These are phyloP conservation scores for Xylaria flabelliformis DNA, from an alignment of 495 filamentous ascomycete species.

Conservation along the genomic window DNA sequence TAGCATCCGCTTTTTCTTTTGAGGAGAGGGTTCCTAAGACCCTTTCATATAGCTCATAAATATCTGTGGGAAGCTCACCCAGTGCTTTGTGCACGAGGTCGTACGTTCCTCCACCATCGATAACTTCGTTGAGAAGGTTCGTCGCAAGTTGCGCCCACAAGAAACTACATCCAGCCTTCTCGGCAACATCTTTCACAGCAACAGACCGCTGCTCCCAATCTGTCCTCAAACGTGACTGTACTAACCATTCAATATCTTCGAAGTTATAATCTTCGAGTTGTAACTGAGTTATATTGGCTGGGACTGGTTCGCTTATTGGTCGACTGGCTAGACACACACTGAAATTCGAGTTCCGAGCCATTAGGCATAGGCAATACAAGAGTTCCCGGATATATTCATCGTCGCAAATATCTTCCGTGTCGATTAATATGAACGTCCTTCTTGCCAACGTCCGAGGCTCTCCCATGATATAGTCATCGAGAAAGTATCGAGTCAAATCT, in stretches of 20 bases:
- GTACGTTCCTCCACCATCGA: constrained; percentile 41
- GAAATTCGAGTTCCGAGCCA: constrained; percentile 47
- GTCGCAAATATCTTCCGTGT: constrained; percentile 42
- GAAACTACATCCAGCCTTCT: constrained; percentile 44
- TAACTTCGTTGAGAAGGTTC: constrained; percentile 48
- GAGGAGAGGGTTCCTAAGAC: constrained; percentile 43
- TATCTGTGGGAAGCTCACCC: constrained; percentile 42
- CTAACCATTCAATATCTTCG: constrained; percentile 44
- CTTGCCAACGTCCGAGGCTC: constrained; percentile 36
- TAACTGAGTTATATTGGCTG: constrained; percentile 38
- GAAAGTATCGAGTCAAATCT: constrained; percentile 43
- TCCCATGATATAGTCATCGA: constrained; percentile 45
- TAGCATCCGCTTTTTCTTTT: constrained; percentile 43
- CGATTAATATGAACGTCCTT: constrained; percentile 47
- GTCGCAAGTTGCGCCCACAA: constrained; percentile 49
- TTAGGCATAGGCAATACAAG: constrained; percentile 37
- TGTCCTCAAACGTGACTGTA: constrained; percentile 43
- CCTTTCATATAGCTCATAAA: constrained; percentile 50
- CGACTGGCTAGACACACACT: constrained; percentile 45
- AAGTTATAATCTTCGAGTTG: constrained; percentile 43
- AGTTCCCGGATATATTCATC: constrained; percentile 41
- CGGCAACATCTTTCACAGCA: constrained; percentile 35
- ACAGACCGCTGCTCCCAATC: constrained; percentile 44
- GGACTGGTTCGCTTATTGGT: constrained; percentile 30
- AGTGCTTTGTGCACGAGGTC: constrained; percentile 45